Percentiles rank a stretch among this genome's conserved stretches.
phyloP scores from a whole-genome alignment of 179 eudicot species.

The Gypsophila paniculata region DNA sequence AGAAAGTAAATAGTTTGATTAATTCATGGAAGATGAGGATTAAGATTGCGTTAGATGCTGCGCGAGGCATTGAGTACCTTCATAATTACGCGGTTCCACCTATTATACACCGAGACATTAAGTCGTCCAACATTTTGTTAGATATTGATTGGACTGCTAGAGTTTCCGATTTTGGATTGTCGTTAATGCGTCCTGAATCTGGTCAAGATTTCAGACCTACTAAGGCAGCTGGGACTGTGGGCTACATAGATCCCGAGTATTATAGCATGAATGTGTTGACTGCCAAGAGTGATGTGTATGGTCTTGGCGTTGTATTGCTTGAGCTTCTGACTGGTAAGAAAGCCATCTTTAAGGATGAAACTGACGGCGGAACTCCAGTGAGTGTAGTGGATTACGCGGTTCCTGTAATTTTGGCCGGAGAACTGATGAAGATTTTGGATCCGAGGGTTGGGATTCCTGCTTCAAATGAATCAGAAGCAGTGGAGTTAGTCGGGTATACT shows the following conservation, averaged over 20 bases:
- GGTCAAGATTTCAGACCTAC: constrained; percentile 42
- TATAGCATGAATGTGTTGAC: constrained; percentile 79
- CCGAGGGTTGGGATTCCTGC: constrained; percentile 61
- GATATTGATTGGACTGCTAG: constrained; percentile 79
- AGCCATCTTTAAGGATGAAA: constrained; percentile 58
- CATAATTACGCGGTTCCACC: constrained; percentile 95
- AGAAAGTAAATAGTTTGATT: constrained; percentile 46
- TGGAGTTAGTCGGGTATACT: constrained; percentile 77
- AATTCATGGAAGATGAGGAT: constrained; percentile 90
- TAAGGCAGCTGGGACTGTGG: constrained; percentile 86
- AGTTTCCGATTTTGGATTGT: constrained; percentile 90
- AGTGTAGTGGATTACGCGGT: constrained; percentile 79
- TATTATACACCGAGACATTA: constrained; percentile 85
- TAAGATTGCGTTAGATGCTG: constrained; percentile 72
- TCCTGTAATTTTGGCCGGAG: constrained; percentile 63
- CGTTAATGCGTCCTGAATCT: constrained; percentile 59
- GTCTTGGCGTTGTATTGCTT: constrained; percentile 84
- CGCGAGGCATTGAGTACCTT: constrained; percentile 87
- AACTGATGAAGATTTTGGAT: constrained; percentile 57
- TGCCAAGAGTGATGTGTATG: constrained; percentile 86
- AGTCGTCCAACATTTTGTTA: constrained; percentile 79
- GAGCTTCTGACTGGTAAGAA: constrained; percentile 83
- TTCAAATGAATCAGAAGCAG: constrained; percentile 63
- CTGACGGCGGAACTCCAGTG: constrained; percentile 44
- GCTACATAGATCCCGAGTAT: constrained; percentile 95